Percentiles rank a stretch among this genome's conserved stretches.
Conservation (phyloP, 148 eudicot genomes). For the Persicaria maculosa region DNA sequence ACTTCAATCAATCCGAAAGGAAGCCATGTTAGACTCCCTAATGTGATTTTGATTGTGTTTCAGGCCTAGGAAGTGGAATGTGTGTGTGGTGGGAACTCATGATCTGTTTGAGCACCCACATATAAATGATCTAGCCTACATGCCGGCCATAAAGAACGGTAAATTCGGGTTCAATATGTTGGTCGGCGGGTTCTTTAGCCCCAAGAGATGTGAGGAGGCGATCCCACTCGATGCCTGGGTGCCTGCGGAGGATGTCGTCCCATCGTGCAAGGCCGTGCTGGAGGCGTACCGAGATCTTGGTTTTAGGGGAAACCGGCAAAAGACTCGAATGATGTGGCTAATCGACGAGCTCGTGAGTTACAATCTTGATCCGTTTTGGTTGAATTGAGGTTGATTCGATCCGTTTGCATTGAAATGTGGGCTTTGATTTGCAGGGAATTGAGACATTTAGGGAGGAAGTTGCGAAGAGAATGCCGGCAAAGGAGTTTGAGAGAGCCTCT, state of each 20-base stretch:
- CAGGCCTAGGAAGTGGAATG: slow-evolving; percentile 99
- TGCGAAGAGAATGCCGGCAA: slow-evolving; percentile 76
- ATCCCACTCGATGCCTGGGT: slow-evolving; percentile 96
- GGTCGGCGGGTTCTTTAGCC: slow-evolving; percentile 94
- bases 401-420: neutral
- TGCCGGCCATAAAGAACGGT: slow-evolving; percentile 88
- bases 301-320: slow-evolving; percentile 86
- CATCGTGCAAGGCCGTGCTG: slow-evolving; percentile 65
- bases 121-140: slow-evolving; percentile 94
- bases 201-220: slow-evolving; percentile 88
- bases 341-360: slow-evolving; percentile 88
- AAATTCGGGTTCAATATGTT: slow-evolving; percentile 76
- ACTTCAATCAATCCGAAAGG: neutral
- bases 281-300: slow-evolving; percentile 95
- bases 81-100: slow-evolving; percentile 87
- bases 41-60: neutral
- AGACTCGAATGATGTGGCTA: slow-evolving; percentile 95
- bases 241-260: slow-evolving; percentile 66
- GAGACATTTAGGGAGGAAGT: slow-evolving; percentile 87
- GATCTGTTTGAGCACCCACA: slow-evolving; percentile 97
- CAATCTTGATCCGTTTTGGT: neutral
- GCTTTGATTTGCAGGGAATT: slow-evolving; percentile 48
- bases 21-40: neutral
- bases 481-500: slow-evolving; percentile 65
- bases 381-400: neutral